Conservation (phyloP, 805 yeast genomes). For the Saccharomycopsis fodiens region DNA sequence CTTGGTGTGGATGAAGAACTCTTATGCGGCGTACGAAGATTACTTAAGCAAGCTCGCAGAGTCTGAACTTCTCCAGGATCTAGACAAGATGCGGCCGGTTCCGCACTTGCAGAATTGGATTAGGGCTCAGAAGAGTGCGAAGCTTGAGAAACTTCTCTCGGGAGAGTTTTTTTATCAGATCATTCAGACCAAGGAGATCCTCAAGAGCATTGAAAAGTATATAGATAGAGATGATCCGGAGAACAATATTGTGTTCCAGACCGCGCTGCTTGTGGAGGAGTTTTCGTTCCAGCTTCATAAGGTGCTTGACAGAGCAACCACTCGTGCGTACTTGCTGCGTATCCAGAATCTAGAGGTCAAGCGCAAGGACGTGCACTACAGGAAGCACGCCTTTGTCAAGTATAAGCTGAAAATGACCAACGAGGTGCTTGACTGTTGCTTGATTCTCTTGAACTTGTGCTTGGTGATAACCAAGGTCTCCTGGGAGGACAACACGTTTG, state of each 20-base stretch:
- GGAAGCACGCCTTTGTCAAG: conserved; percentile 18
- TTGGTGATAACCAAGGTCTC: conserved; percentile 15
- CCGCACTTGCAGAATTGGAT: conserved; percentile 16
- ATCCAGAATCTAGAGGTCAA: conserved; percentile 17
- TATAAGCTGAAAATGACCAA: conserved; percentile 15
- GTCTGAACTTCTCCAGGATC: conserved; percentile 14
- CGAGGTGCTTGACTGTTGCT: conserved; percentile 16
- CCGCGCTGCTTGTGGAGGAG: conserved; percentile 14
- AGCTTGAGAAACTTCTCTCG: conserved; percentile 13
- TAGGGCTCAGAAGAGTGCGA: conserved; percentile 12
- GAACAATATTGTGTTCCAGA: conserved; percentile 15
- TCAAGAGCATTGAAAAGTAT: conserved; percentile 10
- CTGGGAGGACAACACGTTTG: conserved; percentile 1
- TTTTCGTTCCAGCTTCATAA: conserved; percentile 13
- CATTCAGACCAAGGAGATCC: conserved; percentile 19
- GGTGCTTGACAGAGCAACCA: conserved; percentile 15
- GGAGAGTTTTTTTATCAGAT: conserved; percentile 18
- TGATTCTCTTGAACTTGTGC: conserved; percentile 17
- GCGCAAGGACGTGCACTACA: conserved; percentile 14
- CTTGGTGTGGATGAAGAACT: conserved; percentile 18
- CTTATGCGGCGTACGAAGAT: conserved; percentile 15
- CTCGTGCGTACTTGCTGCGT: conserved; percentile 13
- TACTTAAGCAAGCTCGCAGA: conserved; percentile 16
- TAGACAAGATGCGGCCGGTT: conserved; percentile 13
- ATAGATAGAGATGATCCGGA: conserved; percentile 16